Percentiles rank a stretch among this genome's conserved stretches.
phyloP scores from a whole-genome alignment of 2,329 filamentous ascomycete species.

The Septoria petroselini region DNA sequence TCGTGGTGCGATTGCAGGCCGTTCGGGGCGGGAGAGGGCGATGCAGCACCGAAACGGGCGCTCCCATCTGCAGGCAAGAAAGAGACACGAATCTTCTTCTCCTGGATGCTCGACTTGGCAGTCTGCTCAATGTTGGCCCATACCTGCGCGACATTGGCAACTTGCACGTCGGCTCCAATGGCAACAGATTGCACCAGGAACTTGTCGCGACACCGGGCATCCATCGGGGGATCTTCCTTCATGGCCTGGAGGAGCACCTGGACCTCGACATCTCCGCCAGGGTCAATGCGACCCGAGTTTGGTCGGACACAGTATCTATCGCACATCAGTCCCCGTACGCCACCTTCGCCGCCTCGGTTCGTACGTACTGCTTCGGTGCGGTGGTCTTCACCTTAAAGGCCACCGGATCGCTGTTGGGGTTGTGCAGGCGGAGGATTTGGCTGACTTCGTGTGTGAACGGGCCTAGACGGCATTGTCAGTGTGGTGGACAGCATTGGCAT shows the following conservation, averaged over 20 bases:
- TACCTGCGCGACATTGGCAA: conserved; percentile 73
- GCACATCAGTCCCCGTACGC: conserved; percentile 8
- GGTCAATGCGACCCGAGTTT: conserved; percentile 93
- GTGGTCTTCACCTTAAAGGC: conserved; percentile 93
- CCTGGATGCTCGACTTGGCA: conserved; percentile 74
- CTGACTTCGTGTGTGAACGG: conserved; percentile 64
- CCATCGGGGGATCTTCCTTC: conserved; percentile 85
- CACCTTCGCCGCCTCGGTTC: not conserved
- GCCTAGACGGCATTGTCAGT: conserved; percentile 43
- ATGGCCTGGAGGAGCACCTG: conserved; percentile 97
- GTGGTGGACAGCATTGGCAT: conserved; percentile 2
- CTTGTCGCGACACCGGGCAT: conserved; percentile 93
- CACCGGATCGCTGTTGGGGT: conserved; percentile 56
- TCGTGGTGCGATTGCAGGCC: conserved; percentile 34
- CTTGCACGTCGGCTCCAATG: conserved; percentile 80
- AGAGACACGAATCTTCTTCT: conserved; percentile 91
- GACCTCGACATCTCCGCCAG: conserved; percentile 85
- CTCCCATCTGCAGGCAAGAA: conserved; percentile 67
- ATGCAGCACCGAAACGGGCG: conserved; percentile 23
- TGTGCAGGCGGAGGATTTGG: conserved; percentile 58
- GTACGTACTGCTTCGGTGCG: conserved; percentile 89
- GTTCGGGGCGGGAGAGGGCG: conserved; percentile 26
- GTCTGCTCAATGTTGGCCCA: conserved; percentile 72
- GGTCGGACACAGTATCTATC: conserved; percentile 92
- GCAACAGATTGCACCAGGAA: conserved; percentile 92